Evolutionary conservation across 257 asterid genomes (phyloP).

Genomic region (Solanum rostratum): DNA sequence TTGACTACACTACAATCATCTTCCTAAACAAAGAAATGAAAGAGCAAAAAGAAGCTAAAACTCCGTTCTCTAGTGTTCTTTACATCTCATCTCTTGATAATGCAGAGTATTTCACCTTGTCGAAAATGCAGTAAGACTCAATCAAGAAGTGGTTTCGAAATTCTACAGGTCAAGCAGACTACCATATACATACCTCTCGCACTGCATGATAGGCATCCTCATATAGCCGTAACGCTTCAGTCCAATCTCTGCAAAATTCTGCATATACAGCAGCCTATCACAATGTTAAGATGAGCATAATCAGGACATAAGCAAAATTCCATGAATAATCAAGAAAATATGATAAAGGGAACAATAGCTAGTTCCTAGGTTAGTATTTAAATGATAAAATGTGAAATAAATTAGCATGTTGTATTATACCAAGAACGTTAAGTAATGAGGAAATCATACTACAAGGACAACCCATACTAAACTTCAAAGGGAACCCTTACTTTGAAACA

Average conservation of each 20-base stretch:
- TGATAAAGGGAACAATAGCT: neutral
- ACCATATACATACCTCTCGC: slow-evolving; percentile 53
- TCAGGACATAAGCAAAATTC: slow-evolving; percentile 21
- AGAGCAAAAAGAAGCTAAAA: neutral
- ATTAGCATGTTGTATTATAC: neutral
- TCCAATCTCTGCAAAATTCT: slow-evolving; percentile 96
- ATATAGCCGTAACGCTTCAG: slow-evolving; percentile 75
- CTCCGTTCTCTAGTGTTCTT: neutral
- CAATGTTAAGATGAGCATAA: slow-evolving; percentile 35
- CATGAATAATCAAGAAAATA: neutral
- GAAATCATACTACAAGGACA: neutral
- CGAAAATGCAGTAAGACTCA: neutral
- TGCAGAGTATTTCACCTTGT: neutral
- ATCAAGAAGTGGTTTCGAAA: neutral
- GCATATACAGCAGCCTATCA: slow-evolving; percentile 96
- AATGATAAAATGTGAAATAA: neutral
- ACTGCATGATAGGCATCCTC: slow-evolving; percentile 84
- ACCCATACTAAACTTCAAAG: neutral
- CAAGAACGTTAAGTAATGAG: neutral
- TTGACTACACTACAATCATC: neutral
- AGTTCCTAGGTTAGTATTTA: neutral
- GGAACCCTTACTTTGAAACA: slow-evolving; percentile 67
- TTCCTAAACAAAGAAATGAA: neutral
- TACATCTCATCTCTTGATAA: neutral
- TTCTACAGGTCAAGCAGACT: neutral